These are phyloP conservation scores for Zygoascus hellenicus DNA, from an alignment of 1,139 yeast species.

Conservation along the genomic window DNA sequence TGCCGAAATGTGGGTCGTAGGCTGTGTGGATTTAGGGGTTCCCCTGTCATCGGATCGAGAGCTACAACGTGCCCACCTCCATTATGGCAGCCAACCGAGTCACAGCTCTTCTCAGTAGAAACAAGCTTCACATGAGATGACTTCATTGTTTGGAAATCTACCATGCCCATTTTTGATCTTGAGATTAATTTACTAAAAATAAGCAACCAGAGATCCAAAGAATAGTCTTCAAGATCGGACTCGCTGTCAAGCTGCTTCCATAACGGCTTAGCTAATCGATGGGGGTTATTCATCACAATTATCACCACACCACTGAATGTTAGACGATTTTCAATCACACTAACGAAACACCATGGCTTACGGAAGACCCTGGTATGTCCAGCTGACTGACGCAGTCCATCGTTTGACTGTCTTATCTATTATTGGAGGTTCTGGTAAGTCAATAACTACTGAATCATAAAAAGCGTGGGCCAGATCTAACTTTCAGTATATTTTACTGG, in stretches of 20 bases:
- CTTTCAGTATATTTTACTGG: slow-evolving; percentile 11
- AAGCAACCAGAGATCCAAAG: too few species aligned
- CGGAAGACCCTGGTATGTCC: slow-evolving; percentile 60
- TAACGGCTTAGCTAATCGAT: background rate
- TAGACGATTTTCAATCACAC: background rate
- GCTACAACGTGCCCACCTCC: too few species aligned
- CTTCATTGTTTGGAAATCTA: too few species aligned
- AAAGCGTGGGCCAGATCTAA: slow-evolving; percentile 1
- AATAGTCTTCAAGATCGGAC: too few species aligned
- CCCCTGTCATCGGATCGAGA: too few species aligned
- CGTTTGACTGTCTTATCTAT: slow-evolving; percentile 69
- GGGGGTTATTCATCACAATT: background rate
- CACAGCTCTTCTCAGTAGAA: too few species aligned
- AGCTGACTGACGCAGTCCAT: slow-evolving; percentile 74
- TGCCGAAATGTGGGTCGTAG: too few species aligned
- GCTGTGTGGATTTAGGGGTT: too few species aligned
- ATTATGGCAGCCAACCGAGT: too few species aligned
- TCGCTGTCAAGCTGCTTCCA: background rate
- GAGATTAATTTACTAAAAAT: too few species aligned
- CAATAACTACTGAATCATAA: background rate
- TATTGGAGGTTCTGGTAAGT: slow-evolving; percentile 58
- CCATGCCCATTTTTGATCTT: too few species aligned
- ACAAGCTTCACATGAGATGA: too few species aligned
- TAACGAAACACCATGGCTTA: background rate
- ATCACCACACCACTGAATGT: background rate